phyloP scores from a whole-genome alignment of 2,329 filamentous ascomycete genomes.

The Ophiobolus disseminans region DNA sequence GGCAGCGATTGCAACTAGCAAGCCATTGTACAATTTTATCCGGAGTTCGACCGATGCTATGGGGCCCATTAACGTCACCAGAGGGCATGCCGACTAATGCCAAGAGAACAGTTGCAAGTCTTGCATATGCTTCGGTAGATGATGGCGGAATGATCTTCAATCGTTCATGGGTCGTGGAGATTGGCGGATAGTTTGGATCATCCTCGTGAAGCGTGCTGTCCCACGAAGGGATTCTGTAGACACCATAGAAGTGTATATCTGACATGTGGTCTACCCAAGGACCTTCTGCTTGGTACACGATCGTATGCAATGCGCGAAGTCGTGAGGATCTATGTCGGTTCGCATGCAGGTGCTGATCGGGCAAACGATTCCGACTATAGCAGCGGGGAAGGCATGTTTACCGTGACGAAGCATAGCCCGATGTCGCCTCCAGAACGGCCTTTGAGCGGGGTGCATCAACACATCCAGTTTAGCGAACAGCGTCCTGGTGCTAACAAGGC shows the following conservation, averaged over 20 bases:
- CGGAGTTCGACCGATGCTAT: constrained; percentile 29
- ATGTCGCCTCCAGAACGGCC: neutral
- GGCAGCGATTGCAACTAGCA: constrained; percentile 7
- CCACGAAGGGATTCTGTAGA: too few species aligned
- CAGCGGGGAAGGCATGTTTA: constrained; percentile 4
- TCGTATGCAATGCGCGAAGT: too few species aligned
- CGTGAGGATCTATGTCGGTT: too few species aligned
- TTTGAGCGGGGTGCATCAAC: constrained; percentile 8
- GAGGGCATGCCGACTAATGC: constrained; percentile 21
- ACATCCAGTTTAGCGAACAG: neutral
- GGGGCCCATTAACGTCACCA: constrained; percentile 24
- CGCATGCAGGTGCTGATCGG: neutral
- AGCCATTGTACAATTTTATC: constrained; percentile 5
- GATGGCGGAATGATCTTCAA: constrained; percentile 11
- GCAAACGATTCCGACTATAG: constrained; percentile 5
- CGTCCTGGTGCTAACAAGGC: neutral
- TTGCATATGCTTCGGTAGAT: constrained; percentile 22
- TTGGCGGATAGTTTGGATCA: too few species aligned
- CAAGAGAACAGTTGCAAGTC: constrained; percentile 26
- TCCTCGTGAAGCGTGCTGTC: too few species aligned
- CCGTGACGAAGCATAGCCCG: constrained; percentile 9
- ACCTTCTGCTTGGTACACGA: too few species aligned
- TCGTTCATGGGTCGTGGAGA: too few species aligned
- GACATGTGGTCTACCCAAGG: too few species aligned
- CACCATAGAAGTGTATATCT: too few species aligned